Evolutionary conservation across 305 asterid species (phyloP).

Genomic region (Galium porrigens): DNA sequence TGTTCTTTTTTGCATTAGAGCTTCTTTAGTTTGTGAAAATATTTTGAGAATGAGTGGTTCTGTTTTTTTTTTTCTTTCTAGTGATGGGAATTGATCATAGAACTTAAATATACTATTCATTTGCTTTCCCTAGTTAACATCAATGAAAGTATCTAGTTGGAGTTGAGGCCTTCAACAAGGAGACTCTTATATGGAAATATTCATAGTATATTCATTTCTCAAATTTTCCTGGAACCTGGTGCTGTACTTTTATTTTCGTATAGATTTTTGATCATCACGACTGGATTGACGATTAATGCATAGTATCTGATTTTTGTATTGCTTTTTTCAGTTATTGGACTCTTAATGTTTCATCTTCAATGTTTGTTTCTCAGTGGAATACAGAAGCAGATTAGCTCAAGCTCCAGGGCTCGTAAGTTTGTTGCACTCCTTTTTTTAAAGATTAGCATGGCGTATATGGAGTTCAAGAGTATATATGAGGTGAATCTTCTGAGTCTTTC

Average conservation of each 20-base stretch:
- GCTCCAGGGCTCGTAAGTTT: slow-evolving; percentile 51
- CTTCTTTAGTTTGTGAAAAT: background rate
- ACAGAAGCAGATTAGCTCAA: slow-evolving; percentile 64
- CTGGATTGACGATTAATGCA: slow-evolving; percentile 8
- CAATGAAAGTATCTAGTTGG: background rate
- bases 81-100: background rate
- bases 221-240: background rate
- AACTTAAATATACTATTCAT: background rate
- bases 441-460: slow-evolving; percentile 81
- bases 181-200: background rate
- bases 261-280: background rate
- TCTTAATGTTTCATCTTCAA: background rate
- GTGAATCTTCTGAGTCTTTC: slow-evolving; percentile 23
- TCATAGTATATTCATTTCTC: background rate
- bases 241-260: background rate
- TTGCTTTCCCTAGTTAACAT: background rate
- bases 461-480: slow-evolving; percentile 74
- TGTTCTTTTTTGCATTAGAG: background rate
- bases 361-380: slow-evolving; percentile 47
- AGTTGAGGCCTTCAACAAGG: background rate
- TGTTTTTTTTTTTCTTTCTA: background rate
- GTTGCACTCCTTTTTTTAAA: slow-evolving; percentile 54
- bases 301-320: background rate
- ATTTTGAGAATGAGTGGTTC: background rate
- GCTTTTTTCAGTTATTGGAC: slow-evolving; percentile 7